Conservation (phyloP, 306 rosid genomes). For the Cucumis hystrix region DNA sequence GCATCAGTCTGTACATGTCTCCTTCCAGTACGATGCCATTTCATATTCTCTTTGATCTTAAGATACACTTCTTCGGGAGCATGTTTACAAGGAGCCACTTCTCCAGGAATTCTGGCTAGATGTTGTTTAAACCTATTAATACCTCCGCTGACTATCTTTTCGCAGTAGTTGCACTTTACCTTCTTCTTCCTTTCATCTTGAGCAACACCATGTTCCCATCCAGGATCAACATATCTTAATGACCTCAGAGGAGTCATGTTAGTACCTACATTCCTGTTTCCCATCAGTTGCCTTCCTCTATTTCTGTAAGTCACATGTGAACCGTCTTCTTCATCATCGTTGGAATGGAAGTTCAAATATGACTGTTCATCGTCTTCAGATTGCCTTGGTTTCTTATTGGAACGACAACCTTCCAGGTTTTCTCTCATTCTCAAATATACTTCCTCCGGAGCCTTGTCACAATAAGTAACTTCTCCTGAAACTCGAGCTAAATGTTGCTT, state of each 20-base stretch:
- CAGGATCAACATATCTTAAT: slow-evolving; percentile 90
- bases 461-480: slow-evolving; percentile 92
- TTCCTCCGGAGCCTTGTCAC: slow-evolving; percentile 92
- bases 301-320: slow-evolving; percentile 51
- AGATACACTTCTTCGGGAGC: slow-evolving; percentile 87
- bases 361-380: slow-evolving; percentile 45
- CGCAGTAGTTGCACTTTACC: slow-evolving; percentile 89
- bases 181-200: slow-evolving; percentile 97
- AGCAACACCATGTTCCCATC: slow-evolving; percentile 97
- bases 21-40: slow-evolving; percentile 98
- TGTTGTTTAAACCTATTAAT: slow-evolving; percentile 95
- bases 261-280: slow-evolving; percentile 35
- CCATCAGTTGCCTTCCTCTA: slow-evolving; percentile 73
- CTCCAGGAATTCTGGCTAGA: slow-evolving; percentile 96
- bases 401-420: slow-evolving; percentile 73
- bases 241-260: slow-evolving; percentile 70
- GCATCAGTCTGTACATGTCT: slow-evolving; percentile 59
- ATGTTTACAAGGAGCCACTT: slow-evolving; percentile 90
- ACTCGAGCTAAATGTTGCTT: slow-evolving; percentile 98
- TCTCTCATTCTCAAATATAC: slow-evolving; percentile 81
- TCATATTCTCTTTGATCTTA: slow-evolving; percentile 91
- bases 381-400: slow-evolving; percentile 67
- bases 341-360: slow-evolving; percentile 54
- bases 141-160: slow-evolving; percentile 90
- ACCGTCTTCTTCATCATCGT: slow-evolving; percentile 64